Evolutionary conservation across 1,284 basidiomycete species (phyloP).

Genomic region (Phellinidium pouzarii): DNA sequence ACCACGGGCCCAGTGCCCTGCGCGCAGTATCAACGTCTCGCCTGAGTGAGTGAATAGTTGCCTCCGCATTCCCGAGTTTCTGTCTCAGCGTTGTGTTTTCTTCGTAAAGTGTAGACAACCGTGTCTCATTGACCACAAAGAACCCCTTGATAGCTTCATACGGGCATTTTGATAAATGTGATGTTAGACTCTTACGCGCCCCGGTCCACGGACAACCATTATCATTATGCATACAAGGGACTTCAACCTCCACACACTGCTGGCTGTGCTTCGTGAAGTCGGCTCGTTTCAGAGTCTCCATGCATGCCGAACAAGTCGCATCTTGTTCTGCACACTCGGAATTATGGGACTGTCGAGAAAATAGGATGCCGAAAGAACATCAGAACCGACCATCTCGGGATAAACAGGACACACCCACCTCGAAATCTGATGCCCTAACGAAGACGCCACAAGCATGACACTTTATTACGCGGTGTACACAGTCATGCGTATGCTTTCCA

Average conservation of each 20-base stretch:
- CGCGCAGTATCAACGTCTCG: constrained; percentile 47
- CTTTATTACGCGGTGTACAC: constrained; percentile 30
- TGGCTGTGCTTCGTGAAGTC: constrained; percentile 31
- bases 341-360: constrained; percentile 30
- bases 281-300: constrained; percentile 30
- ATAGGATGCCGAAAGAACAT: constrained; percentile 3
- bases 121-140: constrained; percentile 42
- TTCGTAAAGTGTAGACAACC: constrained; percentile 39
- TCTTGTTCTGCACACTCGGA: constrained; percentile 32
- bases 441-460: constrained; percentile 33
- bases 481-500: constrained; percentile 31
- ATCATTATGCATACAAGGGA: constrained; percentile 43
- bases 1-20: constrained; percentile 62
- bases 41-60: constrained; percentile 38
- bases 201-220: constrained; percentile 55
- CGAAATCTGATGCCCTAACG: constrained; percentile 30
- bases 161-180: constrained; percentile 45
- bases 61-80: constrained; percentile 49
- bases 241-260: constrained; percentile 33
- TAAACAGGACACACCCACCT: constrained; percentile 27
- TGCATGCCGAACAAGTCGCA: constrained; percentile 36
- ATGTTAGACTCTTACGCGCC: constrained; percentile 32
- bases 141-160: constrained; percentile 61
- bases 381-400: neutral
- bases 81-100: constrained; percentile 57